A percentile compares a stretch with the other conserved stretches of the same genome.
Conservation (phyloP, 2,329 filamentous ascomycete species). For the Alternaria tenuissima region DNA sequence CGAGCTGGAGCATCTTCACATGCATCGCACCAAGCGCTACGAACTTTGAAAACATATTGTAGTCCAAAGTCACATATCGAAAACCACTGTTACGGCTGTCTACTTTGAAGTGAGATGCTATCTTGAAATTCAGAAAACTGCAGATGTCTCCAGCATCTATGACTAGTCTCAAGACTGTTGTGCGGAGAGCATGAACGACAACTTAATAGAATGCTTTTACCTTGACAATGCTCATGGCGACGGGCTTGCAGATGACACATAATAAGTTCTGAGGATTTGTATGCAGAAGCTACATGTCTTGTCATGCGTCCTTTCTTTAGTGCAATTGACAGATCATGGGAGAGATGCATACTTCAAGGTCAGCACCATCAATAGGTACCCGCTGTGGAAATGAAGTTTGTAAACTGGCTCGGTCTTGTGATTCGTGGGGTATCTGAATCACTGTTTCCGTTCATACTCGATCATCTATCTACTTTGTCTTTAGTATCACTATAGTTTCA, state of each 20-base stretch:
- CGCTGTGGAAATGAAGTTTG: background rate
- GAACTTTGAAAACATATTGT: background rate
- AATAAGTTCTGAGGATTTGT: background rate
- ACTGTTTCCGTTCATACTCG: background rate
- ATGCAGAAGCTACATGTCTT: no score
- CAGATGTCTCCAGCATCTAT: background rate
- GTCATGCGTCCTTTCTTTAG: background rate
- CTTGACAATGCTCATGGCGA: no score
- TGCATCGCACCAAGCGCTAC: background rate
- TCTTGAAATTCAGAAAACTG: background rate
- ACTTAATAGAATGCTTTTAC: background rate
- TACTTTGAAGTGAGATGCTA: no score
- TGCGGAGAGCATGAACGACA: background rate
- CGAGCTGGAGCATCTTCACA: background rate
- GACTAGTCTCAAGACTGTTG: background rate
- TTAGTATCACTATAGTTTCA: background rate
- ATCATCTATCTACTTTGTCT: background rate
- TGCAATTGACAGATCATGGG: background rate
- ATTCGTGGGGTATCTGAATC: background rate
- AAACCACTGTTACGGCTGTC: background rate
- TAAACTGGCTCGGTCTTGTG: background rate
- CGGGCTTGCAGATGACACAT: background rate
- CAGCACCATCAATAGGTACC: background rate
- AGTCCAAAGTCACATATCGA: background rate
- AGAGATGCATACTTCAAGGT: background rate